phyloP scores from a whole-genome alignment of 106 monocot species.

The Acorus calamus region DNA sequence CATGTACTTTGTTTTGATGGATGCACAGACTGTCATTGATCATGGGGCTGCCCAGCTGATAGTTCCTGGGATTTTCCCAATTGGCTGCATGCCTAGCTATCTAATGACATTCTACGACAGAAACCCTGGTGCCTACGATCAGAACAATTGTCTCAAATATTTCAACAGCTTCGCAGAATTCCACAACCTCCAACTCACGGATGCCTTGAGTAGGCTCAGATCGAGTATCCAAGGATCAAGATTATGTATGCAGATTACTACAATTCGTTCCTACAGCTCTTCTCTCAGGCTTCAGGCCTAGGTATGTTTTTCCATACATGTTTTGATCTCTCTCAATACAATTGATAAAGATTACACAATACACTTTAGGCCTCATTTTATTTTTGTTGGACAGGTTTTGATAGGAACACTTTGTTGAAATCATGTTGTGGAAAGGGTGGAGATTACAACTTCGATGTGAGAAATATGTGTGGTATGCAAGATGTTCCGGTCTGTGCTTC shows the following conservation, averaged over 20 bases:
- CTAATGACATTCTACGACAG: conserved; percentile 12
- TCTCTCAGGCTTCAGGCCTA: conserved; percentile 16
- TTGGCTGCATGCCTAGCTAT: conserved; percentile 29
- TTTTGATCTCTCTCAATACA: no score
- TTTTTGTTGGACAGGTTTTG: neutral
- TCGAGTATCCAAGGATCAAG: conserved; percentile 8
- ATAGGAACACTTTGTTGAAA: neutral
- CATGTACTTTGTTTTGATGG: no score
- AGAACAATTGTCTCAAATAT: conserved; percentile 9
- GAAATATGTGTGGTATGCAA: neutral
- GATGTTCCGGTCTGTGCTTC: conserved; percentile 1
- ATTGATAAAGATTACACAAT: no score
- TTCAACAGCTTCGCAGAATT: conserved; percentile 21
- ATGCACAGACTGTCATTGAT: conserved; percentile 4
- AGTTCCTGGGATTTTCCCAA: conserved; percentile 31
- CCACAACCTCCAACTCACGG: conserved; percentile 33
- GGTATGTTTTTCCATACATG: conserved; percentile 4
- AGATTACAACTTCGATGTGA: conserved; percentile 9
- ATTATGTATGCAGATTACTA: conserved; percentile 41
- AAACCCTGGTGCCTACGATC: conserved; percentile 6
- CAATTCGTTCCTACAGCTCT: conserved; percentile 21
- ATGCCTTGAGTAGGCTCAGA: conserved; percentile 7
- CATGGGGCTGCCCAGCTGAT: conserved; percentile 17
- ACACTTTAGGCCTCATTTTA: no score
- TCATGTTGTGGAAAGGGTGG: conserved; percentile 13